phyloP scores from a whole-genome alignment of 148 eudicot genomes.

The Fagopyrum homotropicum region DNA sequence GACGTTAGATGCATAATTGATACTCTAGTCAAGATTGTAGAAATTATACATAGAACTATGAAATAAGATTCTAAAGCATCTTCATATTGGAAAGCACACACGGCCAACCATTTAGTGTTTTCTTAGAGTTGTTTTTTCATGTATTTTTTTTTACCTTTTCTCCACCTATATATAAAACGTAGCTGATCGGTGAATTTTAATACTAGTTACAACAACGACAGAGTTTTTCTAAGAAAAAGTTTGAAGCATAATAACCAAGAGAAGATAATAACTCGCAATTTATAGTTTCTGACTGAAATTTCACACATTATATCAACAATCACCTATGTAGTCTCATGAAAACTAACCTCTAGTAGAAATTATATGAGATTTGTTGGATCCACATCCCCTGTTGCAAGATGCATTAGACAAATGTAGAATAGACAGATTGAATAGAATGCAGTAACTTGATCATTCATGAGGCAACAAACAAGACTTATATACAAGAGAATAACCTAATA shows the following conservation, averaged over 20 bases:
- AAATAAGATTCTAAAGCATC: background rate
- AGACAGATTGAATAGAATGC: no score
- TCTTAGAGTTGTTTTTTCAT: background rate
- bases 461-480: no score
- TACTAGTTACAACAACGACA: background rate
- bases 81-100: background rate
- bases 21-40: background rate
- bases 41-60: background rate
- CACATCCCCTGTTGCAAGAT: slow-evolving; percentile 60
- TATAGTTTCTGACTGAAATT: background rate
- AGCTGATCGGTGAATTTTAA: background rate
- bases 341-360: slow-evolving; percentile 89
- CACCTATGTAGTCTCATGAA: slow-evolving; percentile 93
- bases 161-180: background rate
- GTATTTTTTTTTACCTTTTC: background rate
- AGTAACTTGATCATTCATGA: no score
- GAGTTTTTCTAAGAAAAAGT: background rate
- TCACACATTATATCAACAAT: background rate
- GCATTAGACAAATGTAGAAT: background rate
- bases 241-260: background rate
- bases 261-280: background rate
- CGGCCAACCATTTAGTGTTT: background rate
- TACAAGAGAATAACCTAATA: no score
- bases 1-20: background rate
- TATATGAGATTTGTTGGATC: slow-evolving; percentile 80